Conservation (phyloP, 2,329 filamentous ascomycete species). For the Alternaria brassicicola region DNA sequence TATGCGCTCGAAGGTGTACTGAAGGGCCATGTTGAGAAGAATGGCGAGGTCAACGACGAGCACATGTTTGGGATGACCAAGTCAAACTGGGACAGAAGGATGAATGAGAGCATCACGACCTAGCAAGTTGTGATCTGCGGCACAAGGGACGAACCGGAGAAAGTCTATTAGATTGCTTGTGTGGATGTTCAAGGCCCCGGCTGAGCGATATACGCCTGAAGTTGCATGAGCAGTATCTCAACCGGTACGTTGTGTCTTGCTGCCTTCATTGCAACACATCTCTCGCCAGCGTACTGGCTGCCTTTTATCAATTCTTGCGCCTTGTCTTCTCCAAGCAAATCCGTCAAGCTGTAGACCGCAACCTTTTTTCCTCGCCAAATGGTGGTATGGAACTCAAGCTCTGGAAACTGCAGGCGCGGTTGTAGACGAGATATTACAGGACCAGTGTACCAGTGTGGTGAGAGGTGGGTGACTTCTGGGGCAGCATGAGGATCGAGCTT, state of each 20-base stretch:
- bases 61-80: conserved; percentile 46
- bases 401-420: conserved; percentile 35
- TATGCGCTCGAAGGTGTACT: conserved; percentile 47
- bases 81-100: conserved; percentile 33
- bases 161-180: not conserved
- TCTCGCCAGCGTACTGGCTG: conserved; percentile 28
- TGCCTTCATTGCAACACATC: conserved; percentile 38
- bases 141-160: not conserved
- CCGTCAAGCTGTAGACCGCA: conserved; percentile 43
- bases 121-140: not conserved
- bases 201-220: conserved; percentile 39
- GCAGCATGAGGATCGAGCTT: conserved; percentile 36
- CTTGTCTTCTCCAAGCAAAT: conserved; percentile 42
- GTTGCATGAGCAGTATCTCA: conserved; percentile 41
- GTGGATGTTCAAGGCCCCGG: conserved; percentile 22
- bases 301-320: conserved; percentile 28
- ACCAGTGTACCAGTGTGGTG: conserved; percentile 36
- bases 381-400: conserved; percentile 39
- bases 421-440: conserved; percentile 37
- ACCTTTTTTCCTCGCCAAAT: conserved; percentile 39
- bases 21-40: conserved; percentile 44
- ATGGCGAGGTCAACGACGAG: conserved; percentile 41
- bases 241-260: conserved; percentile 37
- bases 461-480: conserved; percentile 27
- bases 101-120: not conserved